Conservation (phyloP, 129 eudicot species). For the Deinandra increscens region DNA sequence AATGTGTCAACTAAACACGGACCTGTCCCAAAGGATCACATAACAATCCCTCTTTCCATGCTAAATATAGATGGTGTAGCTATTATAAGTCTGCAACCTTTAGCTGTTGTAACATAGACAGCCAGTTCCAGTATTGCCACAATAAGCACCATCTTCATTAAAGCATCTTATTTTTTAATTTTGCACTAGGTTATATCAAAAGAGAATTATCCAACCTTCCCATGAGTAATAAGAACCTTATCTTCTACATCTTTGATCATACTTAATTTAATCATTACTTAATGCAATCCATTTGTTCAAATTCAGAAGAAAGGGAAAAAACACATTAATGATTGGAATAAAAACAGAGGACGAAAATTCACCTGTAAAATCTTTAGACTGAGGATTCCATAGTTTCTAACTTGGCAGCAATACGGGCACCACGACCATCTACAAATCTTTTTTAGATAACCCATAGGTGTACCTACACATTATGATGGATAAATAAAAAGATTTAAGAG, state of each 20-base stretch:
- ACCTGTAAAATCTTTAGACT: slow-evolving; percentile 8
- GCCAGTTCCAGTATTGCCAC: slow-evolving; percentile 78
- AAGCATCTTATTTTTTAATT: slow-evolving; percentile 45
- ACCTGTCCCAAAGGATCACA: slow-evolving; percentile 65
- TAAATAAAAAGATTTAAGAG: neutral
- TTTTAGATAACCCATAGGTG: slow-evolving; percentile 6
- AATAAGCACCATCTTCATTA: slow-evolving; percentile 46
- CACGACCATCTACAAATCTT: slow-evolving; percentile 7
- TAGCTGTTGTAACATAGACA: slow-evolving; percentile 57
- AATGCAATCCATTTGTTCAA: neutral
- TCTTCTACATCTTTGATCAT: slow-evolving; percentile 1
- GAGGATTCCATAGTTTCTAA: neutral
- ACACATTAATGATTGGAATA: neutral
- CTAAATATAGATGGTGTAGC: slow-evolving; percentile 46
- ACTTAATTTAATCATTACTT: slow-evolving; percentile 6
- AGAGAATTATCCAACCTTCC: neutral
- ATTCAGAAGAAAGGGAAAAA: neutral
- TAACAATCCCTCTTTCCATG: slow-evolving; percentile 46
- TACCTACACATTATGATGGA: neutral
- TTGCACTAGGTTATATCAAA: slow-evolving; percentile 52
- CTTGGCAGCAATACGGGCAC: slow-evolving; percentile 14
- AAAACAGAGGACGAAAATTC: neutral
- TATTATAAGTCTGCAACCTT: slow-evolving; percentile 54
- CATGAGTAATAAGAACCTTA: neutral
- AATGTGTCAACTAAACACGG: slow-evolving; percentile 35